Percentiles rank a stretch among this genome's conserved stretches.
Evolutionary conservation across 139 green algal genomes (phyloP).

Genomic region (Coelastrella sp.): DNA sequence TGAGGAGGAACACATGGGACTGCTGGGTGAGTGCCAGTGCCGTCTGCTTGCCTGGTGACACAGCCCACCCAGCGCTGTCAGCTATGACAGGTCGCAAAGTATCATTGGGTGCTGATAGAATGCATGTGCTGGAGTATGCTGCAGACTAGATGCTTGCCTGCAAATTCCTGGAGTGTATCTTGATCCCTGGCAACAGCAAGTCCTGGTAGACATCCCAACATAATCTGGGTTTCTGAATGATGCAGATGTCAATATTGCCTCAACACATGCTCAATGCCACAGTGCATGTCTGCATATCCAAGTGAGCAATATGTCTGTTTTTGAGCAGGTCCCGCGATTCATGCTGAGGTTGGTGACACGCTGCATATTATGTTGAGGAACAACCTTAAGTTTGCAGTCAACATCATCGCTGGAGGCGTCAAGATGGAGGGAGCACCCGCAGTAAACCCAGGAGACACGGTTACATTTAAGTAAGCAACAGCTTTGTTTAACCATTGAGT

Average conservation of each 20-base stretch:
- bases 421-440: neutral
- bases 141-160: too few species aligned
- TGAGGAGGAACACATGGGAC: slow-evolving; percentile 41
- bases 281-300: neutral
- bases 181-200: too few species aligned
- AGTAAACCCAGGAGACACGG: slow-evolving; percentile 33
- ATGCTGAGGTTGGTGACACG: slow-evolving; percentile 59
- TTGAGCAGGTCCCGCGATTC: slow-evolving; percentile 61
- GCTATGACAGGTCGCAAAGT: too few species aligned
- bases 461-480: slow-evolving; percentile 14
- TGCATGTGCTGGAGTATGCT: too few species aligned
- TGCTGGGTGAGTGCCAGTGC: slow-evolving; percentile 42
- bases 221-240: too few species aligned
- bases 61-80: neutral
- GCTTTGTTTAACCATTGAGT: too few species aligned
- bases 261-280: too few species aligned
- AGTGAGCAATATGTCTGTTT: neutral
- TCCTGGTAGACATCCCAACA: too few species aligned
- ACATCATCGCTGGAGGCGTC: slow-evolving; percentile 56
- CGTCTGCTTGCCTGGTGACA: neutral
- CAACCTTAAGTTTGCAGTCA: slow-evolving; percentile 61
- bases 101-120: too few species aligned
- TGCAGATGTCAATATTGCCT: too few species aligned
- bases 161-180: too few species aligned
- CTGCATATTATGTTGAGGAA: slow-evolving; percentile 60